Evolutionary conservation across 2,329 filamentous ascomycete species (phyloP).

Genomic region (Sporothrix sp.): DNA sequence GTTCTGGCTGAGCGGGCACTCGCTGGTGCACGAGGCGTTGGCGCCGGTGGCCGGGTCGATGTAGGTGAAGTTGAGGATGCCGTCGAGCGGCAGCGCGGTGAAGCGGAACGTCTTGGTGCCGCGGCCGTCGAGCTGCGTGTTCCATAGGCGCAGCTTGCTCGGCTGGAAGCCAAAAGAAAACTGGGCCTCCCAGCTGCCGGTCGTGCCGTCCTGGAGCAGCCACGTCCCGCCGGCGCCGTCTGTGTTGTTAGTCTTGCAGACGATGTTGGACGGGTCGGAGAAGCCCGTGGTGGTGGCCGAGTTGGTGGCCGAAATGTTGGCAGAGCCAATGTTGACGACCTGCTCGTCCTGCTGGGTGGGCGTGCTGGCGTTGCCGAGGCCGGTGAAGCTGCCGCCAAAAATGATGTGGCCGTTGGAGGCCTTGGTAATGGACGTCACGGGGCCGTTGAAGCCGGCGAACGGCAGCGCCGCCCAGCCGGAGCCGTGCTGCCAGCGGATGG

Average conservation of each 20-base stretch:
- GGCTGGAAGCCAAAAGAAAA: conserved; percentile 81
- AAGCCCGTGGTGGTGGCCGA: conserved; percentile 55
- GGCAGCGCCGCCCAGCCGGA: conserved; percentile 70
- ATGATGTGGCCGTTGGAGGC: conserved; percentile 74
- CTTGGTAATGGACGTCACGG: conserved; percentile 76
- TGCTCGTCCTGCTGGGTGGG: conserved; percentile 62
- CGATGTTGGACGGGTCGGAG: conserved; percentile 66
- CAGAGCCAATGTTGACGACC: conserved; percentile 73
- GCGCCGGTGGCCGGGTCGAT: conserved; percentile 62
- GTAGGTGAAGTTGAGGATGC: conserved; percentile 95
- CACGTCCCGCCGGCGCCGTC: conserved; percentile 70
- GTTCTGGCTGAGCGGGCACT: conserved; percentile 74
- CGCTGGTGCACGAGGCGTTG: conserved; percentile 63
- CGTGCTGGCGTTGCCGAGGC: conserved; percentile 68
- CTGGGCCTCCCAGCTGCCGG: conserved; percentile 74
- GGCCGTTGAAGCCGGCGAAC: conserved; percentile 91
- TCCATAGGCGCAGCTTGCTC: conserved; percentile 78
- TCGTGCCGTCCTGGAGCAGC: conserved; percentile 63
- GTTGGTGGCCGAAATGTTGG: conserved; percentile 58
- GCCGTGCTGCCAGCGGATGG: conserved; percentile 65
- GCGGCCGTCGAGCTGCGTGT: conserved; percentile 72
- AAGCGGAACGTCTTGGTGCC: conserved; percentile 85
- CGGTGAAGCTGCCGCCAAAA: conserved; percentile 85
- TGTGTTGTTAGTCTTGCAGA: conserved; percentile 64
- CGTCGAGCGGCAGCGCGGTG: conserved; percentile 73